Conservation (phyloP, 441 rosid species). For the Brassica balearica region DNA sequence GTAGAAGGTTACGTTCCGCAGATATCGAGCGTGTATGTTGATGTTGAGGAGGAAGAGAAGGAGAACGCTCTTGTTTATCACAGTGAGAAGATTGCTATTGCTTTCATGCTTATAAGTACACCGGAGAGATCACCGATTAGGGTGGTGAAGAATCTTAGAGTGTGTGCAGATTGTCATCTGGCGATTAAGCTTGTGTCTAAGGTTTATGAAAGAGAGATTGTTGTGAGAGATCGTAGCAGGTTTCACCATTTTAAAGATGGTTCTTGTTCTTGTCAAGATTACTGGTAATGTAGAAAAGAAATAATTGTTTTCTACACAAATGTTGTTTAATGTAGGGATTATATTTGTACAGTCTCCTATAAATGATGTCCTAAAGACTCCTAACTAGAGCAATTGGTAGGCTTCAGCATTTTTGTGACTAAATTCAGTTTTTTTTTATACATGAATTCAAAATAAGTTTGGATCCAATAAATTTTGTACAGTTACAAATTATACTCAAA, state of each 20-base stretch:
- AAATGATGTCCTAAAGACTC: too few species aligned
- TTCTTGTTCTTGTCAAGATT: constrained; percentile 74
- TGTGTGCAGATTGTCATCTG: constrained; percentile 81
- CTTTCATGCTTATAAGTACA: constrained; percentile 72
- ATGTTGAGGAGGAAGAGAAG: constrained; percentile 86
- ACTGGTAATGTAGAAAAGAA: constrained; percentile 54
- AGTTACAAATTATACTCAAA: too few species aligned
- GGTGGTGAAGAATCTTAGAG: constrained; percentile 74
- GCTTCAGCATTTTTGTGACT: too few species aligned
- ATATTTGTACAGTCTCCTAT: too few species aligned
- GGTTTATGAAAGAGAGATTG: constrained; percentile 65
- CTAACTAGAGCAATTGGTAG: too few species aligned
- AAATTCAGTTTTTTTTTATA: too few species aligned
- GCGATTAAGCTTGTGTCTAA: constrained; percentile 75
- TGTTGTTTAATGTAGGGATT: neutral
- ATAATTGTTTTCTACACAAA: neutral
- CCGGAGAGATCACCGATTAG: constrained; percentile 56
- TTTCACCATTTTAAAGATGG: constrained; percentile 83
- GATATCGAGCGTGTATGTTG: constrained; percentile 58
- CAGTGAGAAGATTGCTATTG: constrained; percentile 83
- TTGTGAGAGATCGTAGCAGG: constrained; percentile 76
- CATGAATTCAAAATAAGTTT: too few species aligned
- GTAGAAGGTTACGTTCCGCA: constrained; percentile 65
- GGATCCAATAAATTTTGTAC: too few species aligned
- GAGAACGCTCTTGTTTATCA: constrained; percentile 69